phyloP scores from a whole-genome alignment of 2,329 filamentous ascomycete genomes.

The Paraphaeosphaeria sporulosa region DNA sequence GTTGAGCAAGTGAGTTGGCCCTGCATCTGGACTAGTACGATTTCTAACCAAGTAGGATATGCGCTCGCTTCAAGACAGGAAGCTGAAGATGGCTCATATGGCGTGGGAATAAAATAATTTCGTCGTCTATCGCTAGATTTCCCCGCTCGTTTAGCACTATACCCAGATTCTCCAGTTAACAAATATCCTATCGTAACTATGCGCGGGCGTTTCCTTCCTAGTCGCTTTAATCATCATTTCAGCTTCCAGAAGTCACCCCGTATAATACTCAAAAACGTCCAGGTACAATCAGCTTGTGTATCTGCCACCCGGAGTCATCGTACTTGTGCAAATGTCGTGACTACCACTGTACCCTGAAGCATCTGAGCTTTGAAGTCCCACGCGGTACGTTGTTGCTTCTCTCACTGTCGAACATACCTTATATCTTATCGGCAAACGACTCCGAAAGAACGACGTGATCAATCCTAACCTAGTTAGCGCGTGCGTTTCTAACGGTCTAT shows the following conservation, averaged over 20 bases:
- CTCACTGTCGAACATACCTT: too few species aligned
- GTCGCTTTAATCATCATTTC: not conserved
- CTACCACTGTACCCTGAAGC: too few species aligned
- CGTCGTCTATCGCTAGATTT: not conserved
- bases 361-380: too few species aligned
- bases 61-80: constrained; percentile 44
- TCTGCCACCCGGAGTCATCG: too few species aligned
- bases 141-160: not conserved
- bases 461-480: not conserved
- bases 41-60: constrained; percentile 36
- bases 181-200: not conserved
- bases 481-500: not conserved
- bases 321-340: too few species aligned
- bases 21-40: not conserved
- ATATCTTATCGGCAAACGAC: too few species aligned
- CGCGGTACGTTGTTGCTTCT: too few species aligned
- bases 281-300: too few species aligned
- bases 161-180: not conserved
- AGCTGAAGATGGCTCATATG: constrained; percentile 32
- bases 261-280: too few species aligned
- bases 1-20: constrained; percentile 54
- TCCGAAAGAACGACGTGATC: not conserved
- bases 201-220: not conserved
- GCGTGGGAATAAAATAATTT: constrained; percentile 13
- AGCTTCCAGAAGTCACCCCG: not conserved